Conservation (phyloP, 2,329 filamentous ascomycete species). For the Fusarium hainanense region DNA sequence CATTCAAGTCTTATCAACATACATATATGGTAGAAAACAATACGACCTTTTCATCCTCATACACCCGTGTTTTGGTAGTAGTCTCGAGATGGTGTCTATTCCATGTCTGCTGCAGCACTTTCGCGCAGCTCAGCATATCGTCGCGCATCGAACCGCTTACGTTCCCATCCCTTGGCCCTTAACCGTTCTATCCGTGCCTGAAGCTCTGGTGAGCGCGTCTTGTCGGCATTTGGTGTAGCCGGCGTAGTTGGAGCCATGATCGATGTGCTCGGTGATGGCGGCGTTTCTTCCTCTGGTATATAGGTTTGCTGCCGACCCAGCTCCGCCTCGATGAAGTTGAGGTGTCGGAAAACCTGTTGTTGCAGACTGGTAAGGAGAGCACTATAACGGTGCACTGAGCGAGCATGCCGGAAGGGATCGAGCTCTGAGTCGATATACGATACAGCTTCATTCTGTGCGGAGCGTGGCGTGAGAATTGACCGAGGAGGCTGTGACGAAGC, state of each 20-base stretch:
- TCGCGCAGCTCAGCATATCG: conserved; percentile 66
- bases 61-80: neutral
- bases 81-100: neutral
- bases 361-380: conserved; percentile 60
- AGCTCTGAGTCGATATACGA: conserved; percentile 32
- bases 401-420: conserved; percentile 55
- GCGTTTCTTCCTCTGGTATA: conserved; percentile 40
- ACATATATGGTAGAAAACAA: conserved; percentile 21
- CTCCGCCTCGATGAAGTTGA: conserved; percentile 58
- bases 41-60: neutral
- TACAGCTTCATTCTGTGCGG: conserved; percentile 12
- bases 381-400: conserved; percentile 62
- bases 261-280: neutral
- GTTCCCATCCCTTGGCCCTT: conserved; percentile 65
- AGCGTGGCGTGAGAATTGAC: conserved; percentile 32
- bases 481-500: conserved; percentile 34
- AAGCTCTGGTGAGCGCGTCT: conserved; percentile 56
- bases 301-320: conserved; percentile 35
- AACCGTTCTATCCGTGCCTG: conserved; percentile 65
- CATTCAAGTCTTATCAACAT: conserved; percentile 31
- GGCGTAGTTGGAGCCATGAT: conserved; percentile 6
- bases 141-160: conserved; percentile 64
- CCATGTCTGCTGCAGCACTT: conserved; percentile 63
- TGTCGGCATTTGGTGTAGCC: conserved; percentile 45
- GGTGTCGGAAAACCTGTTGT: conserved; percentile 61